phyloP scores from a whole-genome alignment of 768 basidiomycete genomes.

The Tylopilus rubrobrunneus region DNA sequence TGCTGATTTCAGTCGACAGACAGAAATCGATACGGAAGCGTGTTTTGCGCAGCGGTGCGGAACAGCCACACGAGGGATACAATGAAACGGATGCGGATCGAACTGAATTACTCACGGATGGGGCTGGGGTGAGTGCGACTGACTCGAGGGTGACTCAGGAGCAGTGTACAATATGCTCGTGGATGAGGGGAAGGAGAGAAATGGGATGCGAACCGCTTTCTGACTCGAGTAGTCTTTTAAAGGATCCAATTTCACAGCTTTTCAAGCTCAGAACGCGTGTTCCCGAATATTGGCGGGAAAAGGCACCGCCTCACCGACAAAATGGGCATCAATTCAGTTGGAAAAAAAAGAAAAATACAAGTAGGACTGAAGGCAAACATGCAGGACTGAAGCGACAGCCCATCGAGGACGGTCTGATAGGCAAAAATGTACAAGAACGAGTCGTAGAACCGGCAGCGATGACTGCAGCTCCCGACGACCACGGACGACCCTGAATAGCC shows the following conservation, averaged over 20 bases:
- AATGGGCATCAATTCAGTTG: conserved; percentile 1
- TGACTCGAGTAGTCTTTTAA: conserved; percentile 34
- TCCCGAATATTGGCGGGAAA: conserved; percentile 17
- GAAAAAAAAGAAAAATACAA: neutral
- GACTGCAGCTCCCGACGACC: conserved; percentile 9
- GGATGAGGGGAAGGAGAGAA: conserved; percentile 19
- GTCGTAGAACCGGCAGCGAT: neutral
- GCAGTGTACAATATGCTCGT: conserved; percentile 21
- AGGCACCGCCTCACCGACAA: conserved; percentile 17
- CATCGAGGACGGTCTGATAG: neutral
- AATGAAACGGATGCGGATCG: conserved; percentile 24
- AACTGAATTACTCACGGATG: conserved; percentile 29
- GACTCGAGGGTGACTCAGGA: conserved; percentile 19
- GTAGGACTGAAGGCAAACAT: neutral
- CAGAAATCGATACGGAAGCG: conserved; percentile 23
- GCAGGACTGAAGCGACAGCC: too few relatives aligned
- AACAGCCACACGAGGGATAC: conserved; percentile 28
- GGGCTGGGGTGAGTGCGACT: conserved; percentile 10
- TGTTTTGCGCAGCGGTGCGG: conserved; percentile 19
- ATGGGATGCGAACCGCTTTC: neutral
- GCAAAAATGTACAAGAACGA: neutral
- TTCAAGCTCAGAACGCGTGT: conserved; percentile 35
- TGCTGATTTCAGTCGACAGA: conserved; percentile 27
- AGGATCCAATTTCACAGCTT: conserved; percentile 26
- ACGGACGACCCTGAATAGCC: conserved; percentile 13